Conservation (phyloP, 2,329 filamentous ascomycete genomes). For the Aspergillus awamori region DNA sequence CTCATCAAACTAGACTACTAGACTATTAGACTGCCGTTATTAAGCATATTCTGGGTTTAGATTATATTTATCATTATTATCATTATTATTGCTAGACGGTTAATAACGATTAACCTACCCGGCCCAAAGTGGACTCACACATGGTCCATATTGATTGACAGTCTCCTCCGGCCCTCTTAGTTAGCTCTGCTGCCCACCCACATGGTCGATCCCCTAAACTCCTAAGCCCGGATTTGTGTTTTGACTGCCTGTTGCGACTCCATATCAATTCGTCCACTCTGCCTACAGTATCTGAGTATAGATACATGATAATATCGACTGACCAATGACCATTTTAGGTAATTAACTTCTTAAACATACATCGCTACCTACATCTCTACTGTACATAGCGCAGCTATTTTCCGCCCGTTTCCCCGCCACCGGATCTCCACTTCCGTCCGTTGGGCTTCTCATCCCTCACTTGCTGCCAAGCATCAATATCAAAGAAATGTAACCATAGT, state of each 20-base stretch:
- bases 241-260: background rate
- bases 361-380: background rate
- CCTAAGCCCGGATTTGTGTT: background rate
- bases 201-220: constrained; percentile 11
- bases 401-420: background rate
- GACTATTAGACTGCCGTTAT: background rate
- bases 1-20: background rate
- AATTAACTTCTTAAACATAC: background rate
- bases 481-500: constrained; percentile 1
- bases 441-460: constrained; percentile 4
- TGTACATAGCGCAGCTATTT: no score
- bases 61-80: background rate
- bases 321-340: background rate
- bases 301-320: background rate
- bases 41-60: background rate
- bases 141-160: constrained; percentile 9
- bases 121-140: constrained; percentile 10
- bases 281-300: no score
- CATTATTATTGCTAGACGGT: background rate
- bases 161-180: background rate
- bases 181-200: background rate
- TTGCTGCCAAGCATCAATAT: constrained; percentile 9
- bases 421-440: background rate
- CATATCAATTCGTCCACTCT: background rate
- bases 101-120: constrained; percentile 5